A percentile compares a stretch with the other conserved stretches of the same genome.
These are phyloP conservation scores for Panaeolus cyanescens DNA, from an alignment of 768 basidiomycete genomes.

Conservation along the genomic window DNA sequence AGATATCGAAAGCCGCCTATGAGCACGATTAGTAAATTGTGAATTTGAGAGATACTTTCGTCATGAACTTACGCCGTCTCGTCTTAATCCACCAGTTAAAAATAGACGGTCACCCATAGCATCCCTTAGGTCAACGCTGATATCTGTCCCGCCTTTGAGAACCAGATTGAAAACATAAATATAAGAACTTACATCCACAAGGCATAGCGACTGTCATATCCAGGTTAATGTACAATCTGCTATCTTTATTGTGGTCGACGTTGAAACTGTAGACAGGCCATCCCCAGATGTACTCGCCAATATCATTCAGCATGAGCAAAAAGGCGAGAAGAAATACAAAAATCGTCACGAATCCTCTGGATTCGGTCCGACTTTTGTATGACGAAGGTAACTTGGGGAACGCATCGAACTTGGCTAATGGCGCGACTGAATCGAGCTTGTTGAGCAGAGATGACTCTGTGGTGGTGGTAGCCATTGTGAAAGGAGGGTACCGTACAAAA, in stretches of 20 bases:
- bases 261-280: conserved; percentile 91
- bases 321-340: conserved; percentile 67
- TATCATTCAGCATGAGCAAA: conserved; percentile 82
- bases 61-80: conserved; percentile 71
- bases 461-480: conserved; percentile 10
- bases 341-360: conserved; percentile 80
- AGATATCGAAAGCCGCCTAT: conserved; percentile 78
- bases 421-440: conserved; percentile 64
- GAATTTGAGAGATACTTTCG: not conserved
- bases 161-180: not conserved
- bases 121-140: conserved; percentile 89
- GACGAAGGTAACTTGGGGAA: conserved; percentile 84
- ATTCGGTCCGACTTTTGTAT: conserved; percentile 78
- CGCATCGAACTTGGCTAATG: conserved; percentile 80
- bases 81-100: conserved; percentile 73
- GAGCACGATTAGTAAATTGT: not conserved
- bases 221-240: conserved; percentile 82
- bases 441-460: conserved; percentile 45
- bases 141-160: conserved; percentile 44
- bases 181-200: conserved; percentile 72
- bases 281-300: conserved; percentile 91
- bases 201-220: conserved; percentile 94
- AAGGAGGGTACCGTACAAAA: not conserved
- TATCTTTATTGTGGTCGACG: conserved; percentile 66
- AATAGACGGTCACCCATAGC: conserved; percentile 91